Percentiles rank a stretch among this genome's conserved stretches.
These are phyloP conservation scores for Lodderomyces pseudojiufengensis DNA, from an alignment of 1,139 yeast genomes.

Conservation along the genomic window DNA sequence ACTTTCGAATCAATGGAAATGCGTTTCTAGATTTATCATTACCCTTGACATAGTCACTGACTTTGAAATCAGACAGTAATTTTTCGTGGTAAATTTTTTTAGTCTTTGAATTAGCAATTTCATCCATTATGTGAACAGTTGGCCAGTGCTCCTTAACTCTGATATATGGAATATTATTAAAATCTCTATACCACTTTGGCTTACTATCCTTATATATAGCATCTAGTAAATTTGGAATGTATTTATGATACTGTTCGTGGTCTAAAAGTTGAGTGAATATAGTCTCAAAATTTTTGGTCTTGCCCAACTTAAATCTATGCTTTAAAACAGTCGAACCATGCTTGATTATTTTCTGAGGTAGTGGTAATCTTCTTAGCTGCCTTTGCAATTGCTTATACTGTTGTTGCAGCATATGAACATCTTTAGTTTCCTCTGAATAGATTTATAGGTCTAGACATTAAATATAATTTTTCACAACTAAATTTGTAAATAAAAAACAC, in stretches of 20 bases:
- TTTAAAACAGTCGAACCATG: conserved; percentile 7
- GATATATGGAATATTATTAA: conserved; percentile 20
- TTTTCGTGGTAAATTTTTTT: not conserved
- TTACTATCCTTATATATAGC: conserved; percentile 21
- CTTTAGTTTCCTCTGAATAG: too few species aligned
- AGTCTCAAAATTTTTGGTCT: not conserved
- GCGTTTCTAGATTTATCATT: not conserved
- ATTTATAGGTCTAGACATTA: too few species aligned
- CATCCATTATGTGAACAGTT: conserved; percentile 32
- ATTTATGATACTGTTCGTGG: conserved; percentile 24
- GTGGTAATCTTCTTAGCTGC: conserved; percentile 11
- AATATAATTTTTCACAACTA: too few species aligned
- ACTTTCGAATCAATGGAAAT: conserved; percentile 6
- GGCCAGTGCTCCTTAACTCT: conserved; percentile 32
- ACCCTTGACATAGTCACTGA: conserved; percentile 14
- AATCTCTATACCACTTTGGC: conserved; percentile 21
- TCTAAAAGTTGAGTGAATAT: conserved; percentile 25
- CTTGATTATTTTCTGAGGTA: conserved; percentile 8
- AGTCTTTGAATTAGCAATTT: conserved; percentile 18
- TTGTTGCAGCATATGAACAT: not conserved
- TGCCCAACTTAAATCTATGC: conserved; percentile 1
- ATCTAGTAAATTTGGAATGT: conserved; percentile 27
- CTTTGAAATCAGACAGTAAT: conserved; percentile 7
- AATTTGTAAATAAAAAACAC: not conserved
- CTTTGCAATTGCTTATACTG: conserved; percentile 11